These are phyloP conservation scores for Astrephomene gubernaculifera DNA, from an alignment of 139 green algal genomes.

Conservation along the genomic window DNA sequence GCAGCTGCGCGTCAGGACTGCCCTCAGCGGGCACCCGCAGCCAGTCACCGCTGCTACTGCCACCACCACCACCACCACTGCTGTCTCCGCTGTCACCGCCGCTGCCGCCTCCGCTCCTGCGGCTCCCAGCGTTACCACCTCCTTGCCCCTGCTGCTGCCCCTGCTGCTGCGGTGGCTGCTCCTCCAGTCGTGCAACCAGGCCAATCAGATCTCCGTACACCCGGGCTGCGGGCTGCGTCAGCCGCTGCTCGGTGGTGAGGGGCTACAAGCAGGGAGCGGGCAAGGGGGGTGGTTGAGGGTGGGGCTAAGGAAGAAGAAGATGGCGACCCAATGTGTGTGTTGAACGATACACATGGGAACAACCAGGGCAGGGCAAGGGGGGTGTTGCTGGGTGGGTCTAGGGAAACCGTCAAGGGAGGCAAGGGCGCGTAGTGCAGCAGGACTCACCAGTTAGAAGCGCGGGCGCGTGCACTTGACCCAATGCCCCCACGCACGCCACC, in stretches of 20 bases:
- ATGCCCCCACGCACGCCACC: too few species aligned
- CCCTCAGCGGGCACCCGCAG: neutral
- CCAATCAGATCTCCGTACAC: slow-evolving; percentile 5
- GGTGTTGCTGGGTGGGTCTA: too few species aligned
- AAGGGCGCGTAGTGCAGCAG: too few species aligned
- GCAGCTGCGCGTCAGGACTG: neutral
- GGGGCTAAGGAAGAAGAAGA: too few species aligned
- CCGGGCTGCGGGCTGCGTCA: neutral
- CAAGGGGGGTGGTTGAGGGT: neutral
- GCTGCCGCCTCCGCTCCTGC: neutral
- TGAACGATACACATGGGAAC: too few species aligned
- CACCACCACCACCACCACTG: neutral
- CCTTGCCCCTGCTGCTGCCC: neutral
- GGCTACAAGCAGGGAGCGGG: neutral
- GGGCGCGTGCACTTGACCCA: too few species aligned
- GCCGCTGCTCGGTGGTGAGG: too few species aligned
- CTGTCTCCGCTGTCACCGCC: neutral
- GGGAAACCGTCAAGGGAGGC: too few species aligned
- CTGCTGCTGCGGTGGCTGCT: neutral
- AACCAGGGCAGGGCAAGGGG: too few species aligned
- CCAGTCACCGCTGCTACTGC: neutral
- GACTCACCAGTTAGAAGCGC: too few species aligned
- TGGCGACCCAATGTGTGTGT: too few species aligned
- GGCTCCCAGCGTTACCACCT: neutral
- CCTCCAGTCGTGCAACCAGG: neutral